Evolutionary conservation across 805 yeast genomes (phyloP), one percentile per base, ranked within the genome.

Genomic region (baker's yeast (Saccharomyces cerevisiae)): DNA sequence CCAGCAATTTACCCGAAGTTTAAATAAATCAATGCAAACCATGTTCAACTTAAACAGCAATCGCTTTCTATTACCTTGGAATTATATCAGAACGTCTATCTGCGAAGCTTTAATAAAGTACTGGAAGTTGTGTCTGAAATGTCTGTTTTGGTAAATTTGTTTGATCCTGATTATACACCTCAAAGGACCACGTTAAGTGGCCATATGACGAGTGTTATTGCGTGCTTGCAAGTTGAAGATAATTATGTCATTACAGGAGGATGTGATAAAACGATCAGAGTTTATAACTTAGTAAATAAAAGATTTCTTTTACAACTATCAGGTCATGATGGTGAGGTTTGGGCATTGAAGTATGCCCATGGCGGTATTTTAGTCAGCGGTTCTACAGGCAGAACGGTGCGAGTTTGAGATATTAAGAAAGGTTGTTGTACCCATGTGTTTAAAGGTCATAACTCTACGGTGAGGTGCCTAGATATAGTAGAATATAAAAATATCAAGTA

Each of bases 271-370:
- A 79, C 82, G 66, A 88, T 94, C 57, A 84, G 88, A 58, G 83
- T 94, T 8, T 89, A 88, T 70, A 85, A 85, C 59, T 83, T 97
- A 0, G 73, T 76, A 30, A 81, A 87, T 0, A 97, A 97, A 4
- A 72, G 73, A 46, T 74, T 85, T 51, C 63, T 83, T 8, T 74
- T 79, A 47, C 82, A 83, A 5, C 75, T 94, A 47, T 76, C 78
- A 47, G 58, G 83, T 8, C 99, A 94, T 66, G 96, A 87, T 53
- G 98, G 99, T 48, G 99, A 99, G 41, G 99, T 94, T 4, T 94
- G 99, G 99, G 98, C 99, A 0, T 77, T 94, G 67, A 89, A 92
- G 70, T 91, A 90, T 66, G 90, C 88, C 24, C 82, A 84, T 62
- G 89, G 90, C 8, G 71, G 70, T 10, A 65, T 68, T 2, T 76